Percentiles rank a stretch among this genome's conserved stretches.
Conservation (phyloP, 768 basidiomycete species). For the Termitomyces sp. region DNA sequence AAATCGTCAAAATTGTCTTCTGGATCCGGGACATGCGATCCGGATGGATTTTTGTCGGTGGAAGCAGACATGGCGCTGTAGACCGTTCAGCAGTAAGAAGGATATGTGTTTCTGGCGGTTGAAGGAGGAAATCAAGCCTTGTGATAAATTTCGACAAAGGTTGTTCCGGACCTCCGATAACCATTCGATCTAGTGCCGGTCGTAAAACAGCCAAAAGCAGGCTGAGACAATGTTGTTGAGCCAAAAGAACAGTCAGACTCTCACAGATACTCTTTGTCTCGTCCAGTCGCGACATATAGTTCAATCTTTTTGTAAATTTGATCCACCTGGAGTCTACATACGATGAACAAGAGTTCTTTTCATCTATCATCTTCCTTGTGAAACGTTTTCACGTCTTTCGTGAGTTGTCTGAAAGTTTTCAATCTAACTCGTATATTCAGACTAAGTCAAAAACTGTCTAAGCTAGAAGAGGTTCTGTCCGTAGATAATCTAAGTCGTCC, state of each 20-base stretch:
- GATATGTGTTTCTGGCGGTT: not conserved
- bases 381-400: too few species aligned
- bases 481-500: not conserved
- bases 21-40: not conserved
- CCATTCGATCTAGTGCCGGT: not conserved
- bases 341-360: not conserved
- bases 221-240: not conserved
- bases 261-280: not conserved
- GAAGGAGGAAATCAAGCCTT: not conserved
- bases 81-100: not conserved
- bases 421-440: not conserved
- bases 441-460: not conserved
- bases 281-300: not conserved
- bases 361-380: not conserved
- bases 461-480: not conserved
- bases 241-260: not conserved
- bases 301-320: too few species aligned
- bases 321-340: too few species aligned
- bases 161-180: not conserved
- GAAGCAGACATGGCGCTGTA: not conserved
- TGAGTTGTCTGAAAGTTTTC: too few species aligned
- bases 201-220: not conserved
- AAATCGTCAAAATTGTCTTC: constrained; percentile 1
- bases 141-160: not conserved
- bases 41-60: not conserved